Evolutionary conservation across 2,329 filamentous ascomycete genomes (phyloP).

Genomic region (Aspergillus sclerotialis): DNA sequence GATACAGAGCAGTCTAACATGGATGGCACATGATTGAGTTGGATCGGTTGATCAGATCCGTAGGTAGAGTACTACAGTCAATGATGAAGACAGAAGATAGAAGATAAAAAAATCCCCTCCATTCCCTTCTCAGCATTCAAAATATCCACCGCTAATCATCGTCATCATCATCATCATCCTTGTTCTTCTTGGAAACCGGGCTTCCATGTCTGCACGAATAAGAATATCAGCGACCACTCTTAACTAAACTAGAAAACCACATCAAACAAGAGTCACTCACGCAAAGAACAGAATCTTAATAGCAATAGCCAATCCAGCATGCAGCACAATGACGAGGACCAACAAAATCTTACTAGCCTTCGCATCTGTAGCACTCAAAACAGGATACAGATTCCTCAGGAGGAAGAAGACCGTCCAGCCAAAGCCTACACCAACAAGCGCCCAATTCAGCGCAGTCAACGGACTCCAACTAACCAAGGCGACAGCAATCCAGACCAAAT

Average conservation of each 20-base stretch:
- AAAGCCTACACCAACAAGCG: conserved; percentile 83
- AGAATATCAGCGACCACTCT: conserved; percentile 7
- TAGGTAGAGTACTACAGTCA: no score
- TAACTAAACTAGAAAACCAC: conserved; percentile 1
- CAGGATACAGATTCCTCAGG: conserved; percentile 79
- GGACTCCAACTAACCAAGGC: conserved; percentile 87
- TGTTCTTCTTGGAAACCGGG: conserved; percentile 44
- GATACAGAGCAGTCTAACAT: background rate
- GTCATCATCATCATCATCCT: conserved; percentile 23
- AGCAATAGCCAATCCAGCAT: conserved; percentile 82
- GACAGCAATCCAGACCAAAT: conserved; percentile 95
- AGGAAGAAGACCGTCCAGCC: conserved; percentile 76
- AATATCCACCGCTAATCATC: conserved; percentile 25
- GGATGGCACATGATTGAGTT: background rate
- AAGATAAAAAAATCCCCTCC: conserved; percentile 4
- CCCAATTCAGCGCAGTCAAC: conserved; percentile 80
- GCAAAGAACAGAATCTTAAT: conserved; percentile 98
- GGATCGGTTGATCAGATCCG: no score
- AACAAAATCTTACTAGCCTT: conserved; percentile 86
- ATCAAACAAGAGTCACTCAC: conserved; percentile 34
- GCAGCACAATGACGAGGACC: conserved; percentile 73
- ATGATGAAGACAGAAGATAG: no score
- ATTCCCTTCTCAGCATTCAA: conserved; percentile 7
- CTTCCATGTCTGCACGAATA: conserved; percentile 51
- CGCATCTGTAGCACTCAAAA: conserved; percentile 84